Conservation (phyloP, 1,284 basidiomycete genomes). For the Mycena citricolor region DNA sequence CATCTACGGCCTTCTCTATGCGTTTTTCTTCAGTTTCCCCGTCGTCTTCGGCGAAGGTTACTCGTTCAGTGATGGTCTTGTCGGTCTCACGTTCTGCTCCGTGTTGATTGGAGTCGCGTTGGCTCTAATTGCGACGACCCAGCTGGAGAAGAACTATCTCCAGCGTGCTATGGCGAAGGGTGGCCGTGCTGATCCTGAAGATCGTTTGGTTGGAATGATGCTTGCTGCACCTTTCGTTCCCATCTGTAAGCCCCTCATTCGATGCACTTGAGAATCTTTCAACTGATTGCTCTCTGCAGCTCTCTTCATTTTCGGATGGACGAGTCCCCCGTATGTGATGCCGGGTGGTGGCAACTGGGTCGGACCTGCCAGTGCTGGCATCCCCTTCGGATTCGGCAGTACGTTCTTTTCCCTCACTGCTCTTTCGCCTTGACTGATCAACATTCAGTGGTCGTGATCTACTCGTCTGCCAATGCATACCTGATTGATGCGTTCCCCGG, state of each 20-base stretch:
- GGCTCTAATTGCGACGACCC: conserved; percentile 38
- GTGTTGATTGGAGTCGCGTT: conserved; percentile 44
- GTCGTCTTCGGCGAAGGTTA: conserved; percentile 44
- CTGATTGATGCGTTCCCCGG: conserved; percentile 46
- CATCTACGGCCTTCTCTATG: conserved; percentile 21
- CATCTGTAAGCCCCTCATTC: conserved; percentile 14
- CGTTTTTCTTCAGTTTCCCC: conserved; percentile 21
- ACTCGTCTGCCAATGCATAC: conserved; percentile 42
- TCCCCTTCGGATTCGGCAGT: conserved; percentile 49
- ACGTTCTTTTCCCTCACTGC: neutral
- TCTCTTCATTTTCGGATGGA: conserved; percentile 47
- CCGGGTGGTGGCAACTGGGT: conserved; percentile 40
- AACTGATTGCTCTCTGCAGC: conserved; percentile 23
- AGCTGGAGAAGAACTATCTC: conserved; percentile 37
- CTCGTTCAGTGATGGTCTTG: conserved; percentile 41
- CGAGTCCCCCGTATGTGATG: conserved; percentile 30
- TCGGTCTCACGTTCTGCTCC: conserved; percentile 47
- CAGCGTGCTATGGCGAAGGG: conserved; percentile 27
- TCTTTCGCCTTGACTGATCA: neutral
- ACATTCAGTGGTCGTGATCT: conserved; percentile 39
- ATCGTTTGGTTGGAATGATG: conserved; percentile 43
- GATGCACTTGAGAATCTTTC: neutral
- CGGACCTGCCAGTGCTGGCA: conserved; percentile 44
- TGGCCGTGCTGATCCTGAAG: conserved; percentile 42
- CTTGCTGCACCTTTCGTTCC: conserved; percentile 32